A percentile compares a stretch with the other conserved stretches of the same genome.
phyloP scores from a whole-genome alignment of 768 basidiomycete species.

The Paxillus ammoniavirescens region DNA sequence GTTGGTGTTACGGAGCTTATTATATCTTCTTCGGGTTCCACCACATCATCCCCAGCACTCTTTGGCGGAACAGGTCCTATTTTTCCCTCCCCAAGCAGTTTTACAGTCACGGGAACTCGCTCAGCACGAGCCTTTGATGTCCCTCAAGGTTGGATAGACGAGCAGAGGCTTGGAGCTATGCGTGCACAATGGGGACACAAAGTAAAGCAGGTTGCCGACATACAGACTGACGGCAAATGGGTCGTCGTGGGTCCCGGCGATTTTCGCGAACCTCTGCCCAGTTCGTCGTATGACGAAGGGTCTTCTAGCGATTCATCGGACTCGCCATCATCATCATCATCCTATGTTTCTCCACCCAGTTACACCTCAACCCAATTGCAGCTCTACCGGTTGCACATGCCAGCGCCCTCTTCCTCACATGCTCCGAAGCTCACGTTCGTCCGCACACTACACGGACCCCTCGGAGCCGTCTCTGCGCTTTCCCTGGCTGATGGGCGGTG shows the following conservation, averaged over 20 bases:
- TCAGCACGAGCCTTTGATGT: constrained; percentile 69
- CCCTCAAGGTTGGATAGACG: constrained; percentile 71
- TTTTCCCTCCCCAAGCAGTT: constrained; percentile 26
- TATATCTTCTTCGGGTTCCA: constrained; percentile 41
- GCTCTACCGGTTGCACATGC: constrained; percentile 70
- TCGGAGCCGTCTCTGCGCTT: constrained; percentile 62
- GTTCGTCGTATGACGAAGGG: constrained; percentile 11
- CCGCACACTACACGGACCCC: constrained; percentile 68
- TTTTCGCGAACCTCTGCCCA: constrained; percentile 16
- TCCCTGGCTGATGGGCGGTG: constrained; percentile 81
- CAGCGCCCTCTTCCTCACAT: constrained; percentile 48
- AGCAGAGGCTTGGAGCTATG: constrained; percentile 56
- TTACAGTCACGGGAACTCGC: constrained; percentile 57
- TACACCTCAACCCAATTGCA: constrained; percentile 59
- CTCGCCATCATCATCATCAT: constrained; percentile 12
- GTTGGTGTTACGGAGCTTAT: constrained; percentile 75
- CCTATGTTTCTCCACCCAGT: constrained; percentile 34
- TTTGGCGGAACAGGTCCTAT: constrained; percentile 9
- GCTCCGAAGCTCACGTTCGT: constrained; percentile 69
- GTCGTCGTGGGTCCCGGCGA: constrained; percentile 69
- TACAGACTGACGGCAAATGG: constrained; percentile 86
- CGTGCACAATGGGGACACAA: constrained; percentile 81
- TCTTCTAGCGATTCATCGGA: constrained; percentile 26
- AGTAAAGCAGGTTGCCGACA: constrained; percentile 64
- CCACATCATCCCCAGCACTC: constrained; percentile 5